Conservation (phyloP, 495 filamentous ascomycete genomes). For the Cetradonia linearis region DNA sequence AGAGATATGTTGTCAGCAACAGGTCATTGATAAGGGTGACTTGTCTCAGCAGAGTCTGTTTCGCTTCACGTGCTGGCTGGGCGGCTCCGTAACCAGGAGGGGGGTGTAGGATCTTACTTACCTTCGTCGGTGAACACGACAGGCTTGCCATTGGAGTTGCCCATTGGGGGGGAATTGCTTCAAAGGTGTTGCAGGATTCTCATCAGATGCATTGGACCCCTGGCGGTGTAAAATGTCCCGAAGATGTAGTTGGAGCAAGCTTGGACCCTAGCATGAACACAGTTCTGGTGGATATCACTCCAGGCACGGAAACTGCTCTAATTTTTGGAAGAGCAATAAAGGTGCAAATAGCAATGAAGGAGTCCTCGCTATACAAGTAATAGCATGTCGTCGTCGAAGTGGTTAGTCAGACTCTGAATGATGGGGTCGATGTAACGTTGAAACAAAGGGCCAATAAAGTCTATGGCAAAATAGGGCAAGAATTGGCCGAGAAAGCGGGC, state of each 20-base stretch:
- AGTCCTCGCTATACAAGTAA: slow-evolving; percentile 7
- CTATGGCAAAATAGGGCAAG: not conserved
- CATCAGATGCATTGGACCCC: slow-evolving; percentile 17
- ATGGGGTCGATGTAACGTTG: slow-evolving; percentile 7
- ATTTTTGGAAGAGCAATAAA: not conserved
- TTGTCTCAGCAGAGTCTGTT: slow-evolving; percentile 1
- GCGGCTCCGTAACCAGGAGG: slow-evolving; percentile 7
- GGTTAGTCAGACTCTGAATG: slow-evolving; percentile 5
- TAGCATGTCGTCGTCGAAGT: slow-evolving; percentile 1
- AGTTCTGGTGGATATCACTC: not conserved
- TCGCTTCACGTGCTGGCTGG: not conserved
- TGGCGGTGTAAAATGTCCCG: not conserved
- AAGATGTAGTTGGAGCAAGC: slow-evolving; percentile 5
- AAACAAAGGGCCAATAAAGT: slow-evolving; percentile 2
- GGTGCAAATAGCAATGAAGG: not conserved
- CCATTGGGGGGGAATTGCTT: slow-evolving; percentile 47
- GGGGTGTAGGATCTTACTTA: slow-evolving; percentile 37
- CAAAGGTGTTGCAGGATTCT: slow-evolving; percentile 8
- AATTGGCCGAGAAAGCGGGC: not conserved
- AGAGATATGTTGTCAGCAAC: slow-evolving; percentile 16
- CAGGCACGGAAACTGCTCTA: not conserved
- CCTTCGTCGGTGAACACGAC: slow-evolving; percentile 88
- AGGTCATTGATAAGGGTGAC: not conserved
- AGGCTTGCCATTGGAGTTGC: slow-evolving; percentile 88
- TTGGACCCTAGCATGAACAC: slow-evolving; percentile 1